These are phyloP conservation scores for Cladosporium sp. DNA, from an alignment of 2,329 filamentous ascomycete genomes.

Conservation along the genomic window DNA sequence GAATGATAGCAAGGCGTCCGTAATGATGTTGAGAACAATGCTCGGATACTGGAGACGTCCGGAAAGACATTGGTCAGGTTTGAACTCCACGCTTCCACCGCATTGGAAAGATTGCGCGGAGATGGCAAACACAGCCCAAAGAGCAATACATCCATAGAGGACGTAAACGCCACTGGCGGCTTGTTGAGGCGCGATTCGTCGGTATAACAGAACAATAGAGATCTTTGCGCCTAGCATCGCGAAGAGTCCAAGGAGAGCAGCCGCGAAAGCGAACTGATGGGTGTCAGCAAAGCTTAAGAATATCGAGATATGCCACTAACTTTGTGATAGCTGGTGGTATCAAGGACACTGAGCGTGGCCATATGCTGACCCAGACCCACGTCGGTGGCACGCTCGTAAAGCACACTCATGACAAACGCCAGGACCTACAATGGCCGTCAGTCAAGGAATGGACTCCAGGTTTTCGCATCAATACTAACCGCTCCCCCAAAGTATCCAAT, in stretches of 20 bases:
- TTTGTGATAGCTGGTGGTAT: not conserved
- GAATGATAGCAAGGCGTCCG: constrained; percentile 29
- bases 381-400: not conserved
- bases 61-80: constrained; percentile 21
- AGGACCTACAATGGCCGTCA: not conserved
- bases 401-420: not conserved
- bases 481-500: constrained; percentile 11
- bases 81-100: constrained; percentile 20
- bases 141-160: constrained; percentile 8
- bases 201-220: constrained; percentile 18
- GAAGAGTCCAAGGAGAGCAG: constrained; percentile 12
- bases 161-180: constrained; percentile 12
- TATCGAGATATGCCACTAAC: not conserved
- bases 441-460: not conserved
- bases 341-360: not conserved
- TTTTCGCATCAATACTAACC: not conserved
- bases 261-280: constrained; percentile 10
- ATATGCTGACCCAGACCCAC: not conserved
- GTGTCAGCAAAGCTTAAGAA: not conserved
- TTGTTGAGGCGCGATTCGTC: constrained; percentile 20
- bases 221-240: constrained; percentile 17
- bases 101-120: constrained; percentile 25
- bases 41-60: constrained; percentile 25
- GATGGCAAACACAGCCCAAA: constrained; percentile 22
- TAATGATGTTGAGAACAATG: constrained; percentile 28